Conservation (phyloP, 495 filamentous ascomycete genomes). For the Trichoderma orchidacearum region DNA sequence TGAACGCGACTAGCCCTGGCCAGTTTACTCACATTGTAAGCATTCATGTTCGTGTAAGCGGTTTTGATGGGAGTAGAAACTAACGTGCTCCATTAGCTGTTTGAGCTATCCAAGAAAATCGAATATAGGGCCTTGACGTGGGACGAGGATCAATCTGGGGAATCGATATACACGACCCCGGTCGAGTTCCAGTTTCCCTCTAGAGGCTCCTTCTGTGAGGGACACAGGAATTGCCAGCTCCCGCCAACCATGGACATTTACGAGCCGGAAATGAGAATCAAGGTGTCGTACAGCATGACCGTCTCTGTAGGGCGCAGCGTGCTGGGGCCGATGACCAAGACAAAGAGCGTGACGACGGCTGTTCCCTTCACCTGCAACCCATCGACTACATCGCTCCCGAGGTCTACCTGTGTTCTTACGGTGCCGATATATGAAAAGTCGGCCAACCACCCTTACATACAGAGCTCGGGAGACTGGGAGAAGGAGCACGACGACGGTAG, state of each 20-base stretch:
- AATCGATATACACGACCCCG: background rate
- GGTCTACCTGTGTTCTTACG: background rate
- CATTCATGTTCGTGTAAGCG: background rate
- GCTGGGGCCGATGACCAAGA: background rate
- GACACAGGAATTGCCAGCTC: background rate
- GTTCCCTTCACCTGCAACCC: background rate
- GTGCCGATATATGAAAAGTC: background rate
- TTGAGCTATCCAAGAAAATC: background rate
- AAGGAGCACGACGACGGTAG: background rate
- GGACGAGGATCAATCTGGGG: background rate
- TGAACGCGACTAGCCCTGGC: background rate
- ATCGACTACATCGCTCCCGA: background rate
- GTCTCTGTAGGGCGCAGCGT: background rate
- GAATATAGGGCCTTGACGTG: background rate
- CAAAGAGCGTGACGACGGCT: background rate
- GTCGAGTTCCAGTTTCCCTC: background rate
- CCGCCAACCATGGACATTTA: background rate
- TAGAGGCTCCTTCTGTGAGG: background rate
- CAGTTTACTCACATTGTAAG: background rate
- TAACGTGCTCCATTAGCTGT: background rate
- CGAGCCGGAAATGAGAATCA: background rate
- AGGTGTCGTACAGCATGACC: background rate
- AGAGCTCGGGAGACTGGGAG: background rate
- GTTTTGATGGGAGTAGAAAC: no score
- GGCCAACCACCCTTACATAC: background rate